Evolutionary conservation across 306 rosid species (phyloP), one percentile per base, ranked within the genome.

Genomic region (Phaseolus lunatus): DNA sequence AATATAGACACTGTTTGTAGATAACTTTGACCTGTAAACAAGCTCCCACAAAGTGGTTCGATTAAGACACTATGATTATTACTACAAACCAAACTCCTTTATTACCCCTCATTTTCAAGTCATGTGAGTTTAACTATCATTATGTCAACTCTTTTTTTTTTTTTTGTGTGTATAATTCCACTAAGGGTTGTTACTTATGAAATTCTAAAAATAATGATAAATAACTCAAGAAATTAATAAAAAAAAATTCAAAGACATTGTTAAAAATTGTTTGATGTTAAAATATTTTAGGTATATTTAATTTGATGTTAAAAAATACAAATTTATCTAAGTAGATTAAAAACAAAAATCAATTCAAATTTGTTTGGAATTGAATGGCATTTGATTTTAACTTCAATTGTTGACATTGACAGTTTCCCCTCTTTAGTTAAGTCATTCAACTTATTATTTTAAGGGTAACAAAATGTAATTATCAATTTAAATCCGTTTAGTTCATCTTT

Each of bases 41-140:
- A 54, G 62, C 31, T 54, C 31, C 5, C 16, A 22, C 49, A 80
- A 80, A 13, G 56, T 63, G n/a, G 5, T 19, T 65, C 47, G n/a
- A 39, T 39, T 65, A 5, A 39, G 26, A 65, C 27, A 19, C 2
- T 1, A 19, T 16, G 18, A 19, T 12, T 37, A 23, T 65, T 24
- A 48, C 58, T 19, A 39, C 22, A 61, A 9, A 53, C 15, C 27
- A 7, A 53, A 53, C 29, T 56, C 63, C 3, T 1, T 22, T 12
- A 1, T 43, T 47, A 2, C 48, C 37, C 48, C 6, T 74, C 72
- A 14, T 33, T 72, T 37, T 76, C 54, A 9, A 13, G 48, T 58
- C 78, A 47, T 52, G 16, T 52, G 15, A 47, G 61, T 29, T 53
- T 20, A 52, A 8, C 56, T 58, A 48, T 18, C 61, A 19, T 61